Conservation (phyloP, 2,329 filamentous ascomycete genomes). For the Diplocarpon mali region DNA sequence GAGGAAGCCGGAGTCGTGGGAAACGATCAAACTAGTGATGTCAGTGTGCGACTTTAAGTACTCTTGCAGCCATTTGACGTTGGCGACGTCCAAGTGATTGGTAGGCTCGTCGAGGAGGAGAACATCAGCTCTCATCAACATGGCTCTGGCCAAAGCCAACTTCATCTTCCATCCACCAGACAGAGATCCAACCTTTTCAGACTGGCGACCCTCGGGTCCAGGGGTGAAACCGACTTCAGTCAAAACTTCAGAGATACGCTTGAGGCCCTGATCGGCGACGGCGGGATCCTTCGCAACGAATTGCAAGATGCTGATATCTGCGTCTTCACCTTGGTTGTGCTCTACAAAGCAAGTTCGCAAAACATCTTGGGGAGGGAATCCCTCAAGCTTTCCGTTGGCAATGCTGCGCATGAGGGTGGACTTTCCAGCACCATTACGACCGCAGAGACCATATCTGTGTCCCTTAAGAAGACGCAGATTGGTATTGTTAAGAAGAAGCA, state of each 20-base stretch:
- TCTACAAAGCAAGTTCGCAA: slow-evolving; percentile 96
- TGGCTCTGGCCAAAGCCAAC: slow-evolving; percentile 86
- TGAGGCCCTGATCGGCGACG: slow-evolving; percentile 64
- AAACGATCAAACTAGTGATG: slow-evolving; percentile 95
- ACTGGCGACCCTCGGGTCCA: slow-evolving; percentile 79
- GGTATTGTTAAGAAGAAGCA: slow-evolving; percentile 92
- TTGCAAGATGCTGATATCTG: slow-evolving; percentile 88
- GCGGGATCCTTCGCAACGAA: slow-evolving; percentile 85
- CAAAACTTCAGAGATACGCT: slow-evolving; percentile 75
- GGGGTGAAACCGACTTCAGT: slow-evolving; percentile 88
- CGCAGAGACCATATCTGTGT: slow-evolving; percentile 92
- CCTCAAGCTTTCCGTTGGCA: slow-evolving; percentile 88
- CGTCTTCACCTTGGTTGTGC: slow-evolving; percentile 97
- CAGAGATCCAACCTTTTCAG: slow-evolving; percentile 82
- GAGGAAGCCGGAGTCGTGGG: slow-evolving; percentile 94
- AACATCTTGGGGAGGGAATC: slow-evolving; percentile 85
- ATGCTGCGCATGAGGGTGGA: slow-evolving; percentile 99
- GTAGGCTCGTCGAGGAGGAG: slow-evolving; percentile 96
- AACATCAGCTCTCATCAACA: slow-evolving; percentile 95
- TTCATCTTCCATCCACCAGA: slow-evolving; percentile 99
- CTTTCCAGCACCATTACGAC: slow-evolving; percentile 94
- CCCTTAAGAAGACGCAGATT: slow-evolving; percentile 91
- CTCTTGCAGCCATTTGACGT: slow-evolving; percentile 90
- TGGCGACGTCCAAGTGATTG: slow-evolving; percentile 93
- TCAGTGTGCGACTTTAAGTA: slow-evolving; percentile 94